Base-by-base conservation (phyloP, 345 rosid species). In the Eutrema heterophyllum region DNA sequence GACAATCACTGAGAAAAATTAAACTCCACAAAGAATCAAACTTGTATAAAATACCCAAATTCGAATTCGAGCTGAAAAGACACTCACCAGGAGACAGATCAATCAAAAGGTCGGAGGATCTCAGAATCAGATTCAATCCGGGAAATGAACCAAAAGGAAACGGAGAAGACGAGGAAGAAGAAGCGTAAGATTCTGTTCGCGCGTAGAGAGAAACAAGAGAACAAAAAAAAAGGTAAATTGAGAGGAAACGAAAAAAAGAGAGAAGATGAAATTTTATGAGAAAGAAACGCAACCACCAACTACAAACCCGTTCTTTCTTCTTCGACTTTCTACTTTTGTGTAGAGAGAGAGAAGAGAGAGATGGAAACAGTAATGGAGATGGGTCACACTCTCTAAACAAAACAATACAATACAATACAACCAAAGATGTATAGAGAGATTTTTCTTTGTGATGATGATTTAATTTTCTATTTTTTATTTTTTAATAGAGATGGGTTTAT, bases 201-300 rank as follows among this genome's bases (percentile, higher is more conserved):
- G 64, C 30, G 46, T 26, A 38, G 44, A 68, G 32, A 68, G 54
- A 24, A 68, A 35, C 48, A 24, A 41, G 18, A 18, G 16, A 44
- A 44, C 30, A 61, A 21, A 1, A 21, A 21, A 21, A 21, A 21
- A 21, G 21, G 39, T 62, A 4, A 66, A 48, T 7, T 10, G 32
- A 35, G 13, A 16, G 50, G 51, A 9, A 45, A 12, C 12, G 16
- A 9, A 16, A 5, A 43, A 0, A 12, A 10, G 3, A 41, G n/a
- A 30, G 9, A 8, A 9, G 50, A 10, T 10, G 33, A 18, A 9
- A 41, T 8, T 44, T 40, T 41, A 39, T 1, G 68, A 83, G 82
- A 75, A 78, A 78, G 68, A 72, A 78, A 80, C 83, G 80, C 80
- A 83, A 83, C 82, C 58, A 83, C 64, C 82, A 80, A 72, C 86